These are phyloP conservation scores for Kwoniella shivajii DNA, from an alignment of 1,284 basidiomycete genomes.

Conservation along the genomic window DNA sequence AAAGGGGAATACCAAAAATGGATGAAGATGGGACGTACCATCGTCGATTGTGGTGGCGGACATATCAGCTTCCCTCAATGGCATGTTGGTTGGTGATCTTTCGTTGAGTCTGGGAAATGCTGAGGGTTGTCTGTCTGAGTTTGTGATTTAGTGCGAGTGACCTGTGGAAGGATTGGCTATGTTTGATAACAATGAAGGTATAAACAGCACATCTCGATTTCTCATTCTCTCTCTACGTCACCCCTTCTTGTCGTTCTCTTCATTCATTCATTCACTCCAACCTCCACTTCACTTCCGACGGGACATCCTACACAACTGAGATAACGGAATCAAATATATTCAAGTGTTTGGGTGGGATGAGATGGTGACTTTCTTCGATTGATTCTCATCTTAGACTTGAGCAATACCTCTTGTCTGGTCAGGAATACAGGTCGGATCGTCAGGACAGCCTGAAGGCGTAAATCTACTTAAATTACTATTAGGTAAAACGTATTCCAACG, in stretches of 20 bases:
- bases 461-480: too few relatives aligned
- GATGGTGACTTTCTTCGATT: not conserved
- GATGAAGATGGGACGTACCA: conserved; percentile 10
- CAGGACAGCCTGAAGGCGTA: too few relatives aligned
- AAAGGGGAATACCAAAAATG: too few relatives aligned
- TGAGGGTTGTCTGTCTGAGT: not conserved
- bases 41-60: conserved; percentile 21
- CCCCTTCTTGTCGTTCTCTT: not conserved
- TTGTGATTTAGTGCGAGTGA: too few relatives aligned
- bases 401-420: too few relatives aligned
- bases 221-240: not conserved
- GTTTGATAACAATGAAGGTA: not conserved
- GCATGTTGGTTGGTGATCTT: conserved; percentile 1
- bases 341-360: too few relatives aligned
- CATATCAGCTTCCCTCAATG: conserved; percentile 16
- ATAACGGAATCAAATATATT: conserved; percentile 5
- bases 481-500: too few relatives aligned
- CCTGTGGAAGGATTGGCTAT: not conserved
- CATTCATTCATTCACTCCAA: not conserved
- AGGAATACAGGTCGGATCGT: too few relatives aligned
- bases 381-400: too few relatives aligned
- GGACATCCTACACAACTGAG: not conserved
- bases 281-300: conserved; percentile 6
- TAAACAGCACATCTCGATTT: not conserved
- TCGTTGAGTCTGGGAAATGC: not conserved